Percentiles rank a stretch among this genome's conserved stretches.
phyloP scores from a whole-genome alignment of 2,329 filamentous ascomycete species.

The Hortaea sp. region DNA sequence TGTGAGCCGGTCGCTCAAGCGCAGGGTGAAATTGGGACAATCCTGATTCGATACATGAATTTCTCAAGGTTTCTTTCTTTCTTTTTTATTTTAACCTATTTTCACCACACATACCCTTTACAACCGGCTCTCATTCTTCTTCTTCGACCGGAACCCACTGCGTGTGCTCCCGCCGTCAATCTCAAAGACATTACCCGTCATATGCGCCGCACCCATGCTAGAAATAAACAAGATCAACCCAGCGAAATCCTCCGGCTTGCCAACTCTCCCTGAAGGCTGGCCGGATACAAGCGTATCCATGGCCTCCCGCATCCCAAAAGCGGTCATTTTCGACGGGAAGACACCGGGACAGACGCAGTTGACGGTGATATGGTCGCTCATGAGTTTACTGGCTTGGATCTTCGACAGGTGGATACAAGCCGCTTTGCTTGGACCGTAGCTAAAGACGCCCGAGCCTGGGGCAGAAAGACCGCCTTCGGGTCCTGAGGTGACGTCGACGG shows the following conservation, averaged over 20 bases:
- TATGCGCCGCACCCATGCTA: slow-evolving; percentile 31
- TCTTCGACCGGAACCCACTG: slow-evolving; percentile 32
- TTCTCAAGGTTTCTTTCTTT: too few species aligned
- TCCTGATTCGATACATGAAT: too few species aligned
- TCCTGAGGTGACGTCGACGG: slow-evolving; percentile 36
- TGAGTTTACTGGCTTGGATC: slow-evolving; percentile 44
- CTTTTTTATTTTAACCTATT: too few species aligned
- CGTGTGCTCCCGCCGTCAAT: slow-evolving; percentile 37
- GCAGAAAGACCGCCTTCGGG: slow-evolving; percentile 42
- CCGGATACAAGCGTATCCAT: slow-evolving; percentile 37
- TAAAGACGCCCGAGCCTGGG: slow-evolving; percentile 31
- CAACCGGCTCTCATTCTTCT: slow-evolving; percentile 5
- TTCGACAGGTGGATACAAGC: slow-evolving; percentile 46
- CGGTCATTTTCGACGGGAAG: slow-evolving; percentile 49
- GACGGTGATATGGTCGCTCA: slow-evolving; percentile 42
- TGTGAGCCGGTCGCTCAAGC: too few species aligned
- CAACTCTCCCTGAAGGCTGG: slow-evolving; percentile 38
- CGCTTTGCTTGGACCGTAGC: slow-evolving; percentile 40
- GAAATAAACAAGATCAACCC: slow-evolving; percentile 37
- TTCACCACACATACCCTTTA: background rate
- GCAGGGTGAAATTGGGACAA: too few species aligned
- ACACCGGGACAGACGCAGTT: slow-evolving; percentile 48
- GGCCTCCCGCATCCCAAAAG: slow-evolving; percentile 36
- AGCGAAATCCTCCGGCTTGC: slow-evolving; percentile 39
- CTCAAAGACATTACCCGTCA: slow-evolving; percentile 40